A percentile compares a stretch with the other conserved stretches of the same genome.
Conservation (phyloP, 2,329 filamentous ascomycete species). For the Escovopsis sp. region DNA sequence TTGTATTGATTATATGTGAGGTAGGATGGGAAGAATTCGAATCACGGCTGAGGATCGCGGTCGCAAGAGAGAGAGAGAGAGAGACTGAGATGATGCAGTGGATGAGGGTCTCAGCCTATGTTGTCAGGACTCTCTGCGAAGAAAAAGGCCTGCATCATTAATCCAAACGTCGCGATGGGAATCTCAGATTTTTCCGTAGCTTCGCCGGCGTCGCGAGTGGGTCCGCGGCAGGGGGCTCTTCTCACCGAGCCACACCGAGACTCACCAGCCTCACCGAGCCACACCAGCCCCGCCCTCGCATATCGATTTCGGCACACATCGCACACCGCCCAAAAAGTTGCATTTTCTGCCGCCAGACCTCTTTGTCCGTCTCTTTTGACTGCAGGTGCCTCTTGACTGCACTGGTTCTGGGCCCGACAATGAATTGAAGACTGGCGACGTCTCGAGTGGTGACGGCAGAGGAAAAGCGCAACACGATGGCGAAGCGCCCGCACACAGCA, state of each 20-base stretch:
- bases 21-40: background rate
- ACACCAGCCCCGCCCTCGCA: constrained; percentile 13
- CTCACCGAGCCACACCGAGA: constrained; percentile 6
- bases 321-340: constrained; percentile 19
- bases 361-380: no score
- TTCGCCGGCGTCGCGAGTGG: constrained; percentile 12
- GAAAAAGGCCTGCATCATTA: constrained; percentile 9
- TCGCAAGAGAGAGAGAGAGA: background rate
- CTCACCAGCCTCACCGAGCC: constrained; percentile 5
- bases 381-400: no score
- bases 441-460: no score
- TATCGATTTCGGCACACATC: constrained; percentile 8
- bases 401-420: constrained; percentile 3
- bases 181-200: constrained; percentile 15
- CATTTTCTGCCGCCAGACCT: constrained; percentile 17
- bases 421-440: background rate
- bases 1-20: constrained; percentile 4
- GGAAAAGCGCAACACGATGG: constrained; percentile 11
- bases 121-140: constrained; percentile 16
- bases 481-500: constrained; percentile 16
- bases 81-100: background rate
- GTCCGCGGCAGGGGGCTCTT: background rate
- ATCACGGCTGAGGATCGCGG: background rate
- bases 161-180: constrained; percentile 4
- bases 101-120: constrained; percentile 6